Base-by-base conservation (phyloP, 257 asterid genomes). In the Dorcoceras hygrometricum region DNA sequence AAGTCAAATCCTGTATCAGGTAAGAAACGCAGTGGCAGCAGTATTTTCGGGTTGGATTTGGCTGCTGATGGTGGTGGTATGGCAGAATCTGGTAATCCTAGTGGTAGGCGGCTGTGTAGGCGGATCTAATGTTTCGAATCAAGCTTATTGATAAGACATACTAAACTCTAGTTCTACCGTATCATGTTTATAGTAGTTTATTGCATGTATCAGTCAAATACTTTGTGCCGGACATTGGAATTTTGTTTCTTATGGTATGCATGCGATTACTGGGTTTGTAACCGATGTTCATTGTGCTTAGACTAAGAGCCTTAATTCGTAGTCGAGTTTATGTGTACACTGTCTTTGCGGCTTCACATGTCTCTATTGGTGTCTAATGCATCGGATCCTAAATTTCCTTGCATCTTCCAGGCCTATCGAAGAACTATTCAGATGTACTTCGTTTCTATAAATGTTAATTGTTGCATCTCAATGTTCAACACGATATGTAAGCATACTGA, bases 21-120 rank as follows among this genome's bases (percentile, higher is more conserved):
- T 77, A 87, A 83, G 88, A 92, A 89, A 73, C 83, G 96, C 74
- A 89, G 97, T 65, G 79, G 93, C 64, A 87, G 98, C 87, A 89
- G 98, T 80, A 83, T 86, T 63, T 76, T 89, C 28, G 97, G 95
- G 64, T 82, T 92, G 20, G 93, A 86, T 77, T 59, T 92, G 73
- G 95, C 84, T 23, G 82, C 83, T 2, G 96, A 81, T 76, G 89
- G 84, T 39, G 84, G 65, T 19, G 83, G 67, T 19, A 81, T 68
- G 6, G 83, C 90, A 12, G 95, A 84, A 57, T 76, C 86, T 16
- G 82, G 71, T 66, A 84, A 83, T 76, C 81, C 83, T 32, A 76
- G 62, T 22, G 79, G 72, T 43, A 82, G 98, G 71, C 90, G 96
- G 57, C 28, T 82, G 71, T 65, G 96, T 66, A 92, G 96, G 78